Evolutionary conservation across 1,284 basidiomycete genomes (phyloP), one percentile per base, ranked within the genome.

Genomic region (Dichomitus squalens): DNA sequence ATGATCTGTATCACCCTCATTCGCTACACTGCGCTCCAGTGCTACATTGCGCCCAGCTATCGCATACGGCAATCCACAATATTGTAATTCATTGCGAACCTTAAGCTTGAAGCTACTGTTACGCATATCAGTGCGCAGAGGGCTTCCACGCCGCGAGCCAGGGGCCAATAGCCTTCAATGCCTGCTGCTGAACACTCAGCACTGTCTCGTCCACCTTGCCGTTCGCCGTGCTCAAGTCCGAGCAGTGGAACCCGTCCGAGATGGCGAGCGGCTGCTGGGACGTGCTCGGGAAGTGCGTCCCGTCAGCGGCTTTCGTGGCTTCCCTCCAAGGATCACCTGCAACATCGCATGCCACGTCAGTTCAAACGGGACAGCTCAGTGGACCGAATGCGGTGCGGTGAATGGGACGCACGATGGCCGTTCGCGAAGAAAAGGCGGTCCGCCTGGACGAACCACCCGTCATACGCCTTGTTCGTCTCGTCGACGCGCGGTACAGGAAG

Each of bases 281-380:
- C 2, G 84, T 87, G 66, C 80, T 87, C 16, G 67, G 23, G 53
- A 80, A 74, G 53, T 72, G 63, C n/a, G 79, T 72, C 31, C 75
- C 75, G 29, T 81, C 78, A 0, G 87, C 84, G 4, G 87, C 88
- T 14, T 88, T 73, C 0, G 88, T 89, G 7, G 82, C 81, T 57
- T 86, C 85, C 58, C 81, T 79, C 88, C 87, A 90, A n/a, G 88
- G 87, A 67, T 90, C 88, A 48, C 84, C 87, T 66, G 58, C 8
- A 29, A 20, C 18, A 23, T 21, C 16, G 35, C 49, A 38, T 18
- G 25, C 7, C 18, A n/a, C 18, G 23, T 29, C 23, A 44, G 49
- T 33, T 7, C 36, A 33, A 48, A 20, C 9, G 18, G 11, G 7
- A 18, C 25, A 41, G 21, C 25, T 52, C 31, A 21, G 29, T 29